These are phyloP conservation scores for Penicillium sp. DNA, from an alignment of 2,329 filamentous ascomycete species.

Conservation along the genomic window DNA sequence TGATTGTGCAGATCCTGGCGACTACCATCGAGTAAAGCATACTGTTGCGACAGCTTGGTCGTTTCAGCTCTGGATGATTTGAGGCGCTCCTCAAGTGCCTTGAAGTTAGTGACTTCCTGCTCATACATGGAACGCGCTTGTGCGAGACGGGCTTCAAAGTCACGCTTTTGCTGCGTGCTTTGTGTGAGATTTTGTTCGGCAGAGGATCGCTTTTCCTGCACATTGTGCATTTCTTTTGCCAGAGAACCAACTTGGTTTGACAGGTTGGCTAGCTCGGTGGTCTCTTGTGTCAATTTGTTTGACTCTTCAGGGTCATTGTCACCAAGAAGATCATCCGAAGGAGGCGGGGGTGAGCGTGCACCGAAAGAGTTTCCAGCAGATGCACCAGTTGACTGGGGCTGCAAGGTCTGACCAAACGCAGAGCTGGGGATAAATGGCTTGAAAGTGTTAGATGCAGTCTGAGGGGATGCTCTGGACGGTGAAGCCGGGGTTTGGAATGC, in stretches of 20 bases:
- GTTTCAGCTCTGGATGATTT: conserved; percentile 75
- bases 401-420: conserved; percentile 82
- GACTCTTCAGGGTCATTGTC: conserved; percentile 86
- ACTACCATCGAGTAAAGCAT: conserved; percentile 76
- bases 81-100: conserved; percentile 80
- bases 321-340: conserved; percentile 82
- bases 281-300: conserved; percentile 85
- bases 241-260: conserved; percentile 93
- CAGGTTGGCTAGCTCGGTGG: conserved; percentile 88
- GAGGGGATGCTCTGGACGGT: conserved; percentile 45
- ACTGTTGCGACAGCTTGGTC: conserved; percentile 79
- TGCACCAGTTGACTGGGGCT: conserved; percentile 73
- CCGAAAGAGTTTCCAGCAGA: conserved; percentile 40
- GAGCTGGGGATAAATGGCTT: conserved; percentile 93
- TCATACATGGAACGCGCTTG: conserved; percentile 89
- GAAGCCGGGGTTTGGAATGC: conserved; percentile 58
- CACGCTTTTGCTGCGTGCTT: conserved; percentile 82
- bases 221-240: conserved; percentile 90
- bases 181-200: conserved; percentile 82
- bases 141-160: conserved; percentile 84
- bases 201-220: conserved; percentile 76
- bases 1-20: conserved; percentile 81
- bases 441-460: conserved; percentile 58
- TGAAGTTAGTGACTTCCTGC: conserved; percentile 86
- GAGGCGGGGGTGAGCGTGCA: conserved; percentile 48